Percentiles rank a stretch among this genome's conserved stretches.
Conservation (phyloP, 148 eudicot genomes). For the Persicaria tinctoria region DNA sequence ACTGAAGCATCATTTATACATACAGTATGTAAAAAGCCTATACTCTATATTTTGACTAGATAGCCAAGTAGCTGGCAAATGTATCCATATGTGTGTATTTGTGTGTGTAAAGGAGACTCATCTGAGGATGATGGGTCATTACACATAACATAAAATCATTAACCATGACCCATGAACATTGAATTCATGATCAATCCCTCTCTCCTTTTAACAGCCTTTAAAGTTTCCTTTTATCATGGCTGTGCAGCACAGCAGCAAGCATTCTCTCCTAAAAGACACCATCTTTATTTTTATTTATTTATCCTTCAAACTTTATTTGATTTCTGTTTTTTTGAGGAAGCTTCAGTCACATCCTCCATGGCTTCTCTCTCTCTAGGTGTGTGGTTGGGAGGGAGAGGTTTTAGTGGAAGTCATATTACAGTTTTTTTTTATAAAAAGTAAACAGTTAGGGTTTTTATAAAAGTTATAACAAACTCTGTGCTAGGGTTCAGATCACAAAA, state of each 20-base stretch:
- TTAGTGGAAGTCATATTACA: not conserved
- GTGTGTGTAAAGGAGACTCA: not conserved
- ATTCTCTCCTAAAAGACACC: not conserved
- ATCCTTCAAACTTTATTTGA: not conserved
- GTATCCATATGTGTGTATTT: not conserved
- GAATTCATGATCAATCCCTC: not conserved
- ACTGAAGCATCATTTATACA: not conserved
- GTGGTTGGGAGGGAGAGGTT: not conserved
- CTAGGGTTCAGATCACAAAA: not conserved
- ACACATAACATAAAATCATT: not conserved
- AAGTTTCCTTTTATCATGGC: constrained; percentile 3
- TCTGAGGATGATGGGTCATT: constrained; percentile 1
- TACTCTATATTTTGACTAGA: constrained; percentile 8
- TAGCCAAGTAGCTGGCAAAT: not conserved
- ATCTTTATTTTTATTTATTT: not conserved
- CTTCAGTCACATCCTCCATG: constrained; percentile 12
- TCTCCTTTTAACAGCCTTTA: constrained; percentile 9
- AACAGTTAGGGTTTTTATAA: too few species aligned
- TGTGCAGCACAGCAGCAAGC: not conserved
- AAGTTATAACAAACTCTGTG: not conserved
- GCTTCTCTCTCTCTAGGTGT: not conserved
- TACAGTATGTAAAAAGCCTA: not conserved
- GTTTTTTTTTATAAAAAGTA: too few species aligned
- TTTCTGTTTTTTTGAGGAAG: constrained; percentile 4
- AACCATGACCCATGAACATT: not conserved